Evolutionary conservation across 1,284 basidiomycete genomes (phyloP).

Genomic region (Mycena sp.): DNA sequence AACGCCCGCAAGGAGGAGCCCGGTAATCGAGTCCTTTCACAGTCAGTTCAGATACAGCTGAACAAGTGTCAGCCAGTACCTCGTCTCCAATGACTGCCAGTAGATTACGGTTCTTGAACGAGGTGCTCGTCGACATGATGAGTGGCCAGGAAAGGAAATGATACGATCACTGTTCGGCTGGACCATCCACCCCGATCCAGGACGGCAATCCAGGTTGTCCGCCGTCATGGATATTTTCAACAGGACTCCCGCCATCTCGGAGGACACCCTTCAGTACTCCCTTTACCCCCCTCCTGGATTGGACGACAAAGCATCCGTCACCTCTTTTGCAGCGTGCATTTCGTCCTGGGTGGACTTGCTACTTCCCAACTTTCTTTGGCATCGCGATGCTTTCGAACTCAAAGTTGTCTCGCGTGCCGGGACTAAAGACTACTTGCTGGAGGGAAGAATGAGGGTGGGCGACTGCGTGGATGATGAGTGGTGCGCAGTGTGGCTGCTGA

Average conservation of each 20-base stretch:
- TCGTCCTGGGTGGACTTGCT: slow-evolving; percentile 64
- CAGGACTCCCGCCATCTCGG: slow-evolving; percentile 78
- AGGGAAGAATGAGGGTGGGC: slow-evolving; percentile 87
- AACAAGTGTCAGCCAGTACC: slow-evolving; percentile 52
- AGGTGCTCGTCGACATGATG: slow-evolving; percentile 42
- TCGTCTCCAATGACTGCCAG: slow-evolving; percentile 97
- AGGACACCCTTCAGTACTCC: slow-evolving; percentile 84
- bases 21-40: slow-evolving; percentile 91
- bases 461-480: slow-evolving; percentile 98
- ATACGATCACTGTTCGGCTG: neutral
- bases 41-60: slow-evolving; percentile 18
- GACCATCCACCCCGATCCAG: neutral
- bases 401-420: slow-evolving; percentile 67
- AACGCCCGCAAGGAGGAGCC: slow-evolving; percentile 90
- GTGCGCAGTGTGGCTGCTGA: slow-evolving; percentile 90
- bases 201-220: neutral
- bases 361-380: slow-evolving; percentile 83
- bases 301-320: slow-evolving; percentile 67
- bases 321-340: slow-evolving; percentile 77
- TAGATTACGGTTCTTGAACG: slow-evolving; percentile 85
- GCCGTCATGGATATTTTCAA: slow-evolving; percentile 72
- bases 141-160: slow-evolving; percentile 9
- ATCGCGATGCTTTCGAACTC: slow-evolving; percentile 88
- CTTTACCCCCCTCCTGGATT: slow-evolving; percentile 67
- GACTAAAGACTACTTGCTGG: slow-evolving; percentile 61